Conservation (phyloP, 140 eudicot species). For the Oenanthe javanica region DNA sequence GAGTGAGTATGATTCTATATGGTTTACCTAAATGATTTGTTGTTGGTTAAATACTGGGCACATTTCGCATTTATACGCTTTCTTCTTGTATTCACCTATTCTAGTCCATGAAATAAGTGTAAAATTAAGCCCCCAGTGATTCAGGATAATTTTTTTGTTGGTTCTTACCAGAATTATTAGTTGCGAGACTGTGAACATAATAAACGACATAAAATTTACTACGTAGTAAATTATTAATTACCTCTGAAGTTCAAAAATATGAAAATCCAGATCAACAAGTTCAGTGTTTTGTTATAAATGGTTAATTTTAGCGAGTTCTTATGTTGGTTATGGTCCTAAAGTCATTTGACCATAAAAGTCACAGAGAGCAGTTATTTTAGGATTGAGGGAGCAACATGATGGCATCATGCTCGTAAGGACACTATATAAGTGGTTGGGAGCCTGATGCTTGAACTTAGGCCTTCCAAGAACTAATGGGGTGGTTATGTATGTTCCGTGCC, state of each 20-base stretch:
- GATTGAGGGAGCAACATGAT: not conserved
- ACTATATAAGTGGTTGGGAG: not conserved
- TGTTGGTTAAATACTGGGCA: not conserved
- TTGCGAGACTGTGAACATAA: not conserved
- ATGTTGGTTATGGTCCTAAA: too few species aligned
- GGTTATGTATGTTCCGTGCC: not conserved
- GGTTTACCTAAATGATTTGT: not conserved
- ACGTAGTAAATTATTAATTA: not conserved
- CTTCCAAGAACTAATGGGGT: not conserved
- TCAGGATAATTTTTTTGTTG: not conserved
- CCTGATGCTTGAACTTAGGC: not conserved
- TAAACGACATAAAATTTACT: not conserved
- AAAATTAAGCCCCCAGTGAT: not conserved
- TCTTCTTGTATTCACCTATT: not conserved
- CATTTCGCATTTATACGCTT: not conserved
- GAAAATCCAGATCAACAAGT: not conserved
- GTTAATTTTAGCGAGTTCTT: too few species aligned
- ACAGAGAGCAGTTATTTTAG: not conserved
- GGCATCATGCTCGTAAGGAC: not conserved
- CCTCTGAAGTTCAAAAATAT: not conserved
- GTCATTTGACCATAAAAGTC: not conserved
- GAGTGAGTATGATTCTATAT: slow-evolving; percentile 33
- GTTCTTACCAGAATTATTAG: not conserved
- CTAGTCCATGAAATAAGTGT: not conserved
- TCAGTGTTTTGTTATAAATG: not conserved